A percentile compares a stretch with the other conserved stretches of the same genome.
phyloP scores from a whole-genome alignment of 2,329 filamentous ascomycete species.

The Colletotrichum sp. region DNA sequence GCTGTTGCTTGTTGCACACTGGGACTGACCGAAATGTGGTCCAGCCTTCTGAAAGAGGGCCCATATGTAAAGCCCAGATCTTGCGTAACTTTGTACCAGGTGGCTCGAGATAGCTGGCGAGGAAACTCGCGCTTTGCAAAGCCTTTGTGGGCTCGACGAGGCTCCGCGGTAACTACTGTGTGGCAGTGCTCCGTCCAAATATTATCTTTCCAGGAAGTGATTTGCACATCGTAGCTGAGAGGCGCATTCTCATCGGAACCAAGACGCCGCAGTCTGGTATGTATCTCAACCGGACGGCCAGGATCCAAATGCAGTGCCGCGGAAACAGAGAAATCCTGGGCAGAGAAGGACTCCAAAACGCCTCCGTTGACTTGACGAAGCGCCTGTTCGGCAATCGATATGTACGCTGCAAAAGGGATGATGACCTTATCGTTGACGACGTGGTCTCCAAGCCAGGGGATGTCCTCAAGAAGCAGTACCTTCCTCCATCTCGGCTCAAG shows the following conservation, averaged over 20 bases:
- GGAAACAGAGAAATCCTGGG: slow-evolving; percentile 29
- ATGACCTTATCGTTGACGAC: background rate
- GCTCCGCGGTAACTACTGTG: slow-evolving; percentile 24
- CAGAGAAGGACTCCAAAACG: slow-evolving; percentile 26
- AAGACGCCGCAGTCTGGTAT: slow-evolving; percentile 32
- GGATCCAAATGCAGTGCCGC: slow-evolving; percentile 36
- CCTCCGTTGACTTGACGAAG: background rate
- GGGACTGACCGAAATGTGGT: slow-evolving; percentile 23
- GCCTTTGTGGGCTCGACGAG: slow-evolving; percentile 18
- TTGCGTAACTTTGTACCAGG: slow-evolving; percentile 30
- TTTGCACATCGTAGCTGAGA: slow-evolving; percentile 32
- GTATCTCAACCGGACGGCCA: slow-evolving; percentile 30
- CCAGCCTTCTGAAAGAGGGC: slow-evolving; percentile 32
- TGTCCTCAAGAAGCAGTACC: background rate
- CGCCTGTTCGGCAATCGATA: background rate
- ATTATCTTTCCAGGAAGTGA: slow-evolving; percentile 30
- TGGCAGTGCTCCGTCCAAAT: slow-evolving; percentile 32
- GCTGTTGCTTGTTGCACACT: slow-evolving; percentile 25
- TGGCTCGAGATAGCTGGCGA: background rate
- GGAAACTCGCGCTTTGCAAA: background rate
- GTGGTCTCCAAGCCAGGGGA: background rate
- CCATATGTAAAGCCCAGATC: slow-evolving; percentile 34
- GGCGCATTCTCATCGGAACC: slow-evolving; percentile 28
- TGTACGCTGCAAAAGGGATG: background rate
- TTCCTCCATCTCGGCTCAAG: background rate